Evolutionary conservation across 129 eudicot genomes (phyloP).

Genomic region (Dittrichia graveolens): DNA sequence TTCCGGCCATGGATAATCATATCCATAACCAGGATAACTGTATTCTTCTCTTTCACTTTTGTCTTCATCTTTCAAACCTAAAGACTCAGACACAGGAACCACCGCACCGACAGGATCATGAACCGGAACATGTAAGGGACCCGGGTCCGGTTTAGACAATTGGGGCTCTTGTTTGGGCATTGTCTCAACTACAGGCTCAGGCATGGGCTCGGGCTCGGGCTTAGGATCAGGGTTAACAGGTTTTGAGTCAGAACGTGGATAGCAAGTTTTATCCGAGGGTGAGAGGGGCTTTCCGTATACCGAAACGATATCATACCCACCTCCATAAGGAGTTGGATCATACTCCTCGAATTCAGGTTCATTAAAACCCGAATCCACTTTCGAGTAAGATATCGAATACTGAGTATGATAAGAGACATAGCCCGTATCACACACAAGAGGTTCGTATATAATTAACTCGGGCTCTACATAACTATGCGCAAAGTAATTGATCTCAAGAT

Average conservation of each 20-base stretch:
- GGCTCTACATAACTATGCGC: slow-evolving; percentile 35
- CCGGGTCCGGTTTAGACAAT: background rate
- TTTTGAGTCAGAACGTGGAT: slow-evolving; percentile 49
- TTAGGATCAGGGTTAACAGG: background rate
- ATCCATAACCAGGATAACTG: slow-evolving; percentile 20
- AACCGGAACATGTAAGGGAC: background rate
- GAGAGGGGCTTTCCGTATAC: slow-evolving; percentile 85
- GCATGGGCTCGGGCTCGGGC: background rate
- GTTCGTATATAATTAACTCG: slow-evolving; percentile 44
- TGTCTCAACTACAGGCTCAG: background rate
- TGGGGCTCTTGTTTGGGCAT: background rate
- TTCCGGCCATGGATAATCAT: slow-evolving; percentile 49
- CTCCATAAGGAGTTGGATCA: slow-evolving; percentile 81
- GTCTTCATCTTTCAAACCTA: background rate
- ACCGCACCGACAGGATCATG: background rate
- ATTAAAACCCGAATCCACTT: slow-evolving; percentile 23
- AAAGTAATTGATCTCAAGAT: slow-evolving; percentile 35
- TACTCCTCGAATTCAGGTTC: slow-evolving; percentile 63
- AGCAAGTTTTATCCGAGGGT: slow-evolving; percentile 67
- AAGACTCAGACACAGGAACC: slow-evolving; percentile 22
- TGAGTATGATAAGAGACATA: slow-evolving; percentile 40
- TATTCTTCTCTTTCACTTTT: slow-evolving; percentile 27
- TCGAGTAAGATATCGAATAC: slow-evolving; percentile 43
- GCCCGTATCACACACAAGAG: slow-evolving; percentile 30
- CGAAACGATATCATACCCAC: slow-evolving; percentile 60